Conservation (phyloP, 1,284 basidiomycete genomes). For the Vanrija humicola region DNA sequence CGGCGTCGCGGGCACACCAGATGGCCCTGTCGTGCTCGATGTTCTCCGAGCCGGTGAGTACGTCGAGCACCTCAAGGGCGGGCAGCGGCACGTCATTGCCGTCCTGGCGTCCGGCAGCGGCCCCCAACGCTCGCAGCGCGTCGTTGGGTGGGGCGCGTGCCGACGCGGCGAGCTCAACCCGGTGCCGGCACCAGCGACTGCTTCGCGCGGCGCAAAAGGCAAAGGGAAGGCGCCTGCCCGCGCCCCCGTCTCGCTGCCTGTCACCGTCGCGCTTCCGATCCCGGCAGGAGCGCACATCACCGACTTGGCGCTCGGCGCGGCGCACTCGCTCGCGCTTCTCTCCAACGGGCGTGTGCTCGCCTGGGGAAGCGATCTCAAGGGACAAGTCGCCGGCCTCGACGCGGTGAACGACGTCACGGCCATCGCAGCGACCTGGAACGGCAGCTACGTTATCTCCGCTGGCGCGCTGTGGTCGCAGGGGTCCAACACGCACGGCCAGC, state of each 20-base stretch:
- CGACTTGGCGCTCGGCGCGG: constrained; percentile 59
- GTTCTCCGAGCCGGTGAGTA: constrained; percentile 23
- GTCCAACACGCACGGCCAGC: constrained; percentile 65
- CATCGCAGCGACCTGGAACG: constrained; percentile 74
- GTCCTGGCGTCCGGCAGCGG: constrained; percentile 39
- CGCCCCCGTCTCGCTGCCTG: constrained; percentile 19
- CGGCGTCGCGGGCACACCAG: constrained; percentile 54
- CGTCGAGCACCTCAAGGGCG: constrained; percentile 54
- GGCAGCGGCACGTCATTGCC: constrained; percentile 67
- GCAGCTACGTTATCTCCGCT: constrained; percentile 59
- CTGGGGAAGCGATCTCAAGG: constrained; percentile 66
- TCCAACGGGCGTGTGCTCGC: constrained; percentile 54
- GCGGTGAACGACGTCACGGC: constrained; percentile 23
- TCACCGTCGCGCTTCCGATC: constrained; percentile 20
- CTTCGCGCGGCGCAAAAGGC: constrained; percentile 14
- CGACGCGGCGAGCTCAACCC: constrained; percentile 62
- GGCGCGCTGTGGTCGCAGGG: constrained; percentile 57
- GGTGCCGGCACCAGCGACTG: constrained; percentile 1
- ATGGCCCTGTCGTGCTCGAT: constrained; percentile 33
- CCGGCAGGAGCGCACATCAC: constrained; percentile 10
- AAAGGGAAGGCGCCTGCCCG: constrained; percentile 25
- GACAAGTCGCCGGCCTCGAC: constrained; percentile 58
- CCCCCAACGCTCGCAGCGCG: constrained; percentile 22
- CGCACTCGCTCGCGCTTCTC: constrained; percentile 63
- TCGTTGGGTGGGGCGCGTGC: constrained; percentile 76